These are phyloP conservation scores for Cercospora canescens DNA, from an alignment of 2,329 filamentous ascomycete species.

Conservation along the genomic window DNA sequence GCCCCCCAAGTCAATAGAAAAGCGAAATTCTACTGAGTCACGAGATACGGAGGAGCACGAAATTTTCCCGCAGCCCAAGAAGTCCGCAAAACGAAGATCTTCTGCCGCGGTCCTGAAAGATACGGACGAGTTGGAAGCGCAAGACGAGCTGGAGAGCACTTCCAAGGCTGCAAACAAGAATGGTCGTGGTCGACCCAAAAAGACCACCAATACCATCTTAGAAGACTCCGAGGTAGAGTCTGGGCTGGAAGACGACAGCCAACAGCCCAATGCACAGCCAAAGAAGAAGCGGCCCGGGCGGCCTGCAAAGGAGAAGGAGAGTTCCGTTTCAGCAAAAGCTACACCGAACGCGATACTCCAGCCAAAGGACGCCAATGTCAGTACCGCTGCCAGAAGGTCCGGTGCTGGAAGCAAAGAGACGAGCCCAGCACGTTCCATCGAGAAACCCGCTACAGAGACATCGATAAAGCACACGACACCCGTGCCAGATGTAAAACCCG, in stretches of 20 bases:
- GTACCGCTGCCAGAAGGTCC: background rate
- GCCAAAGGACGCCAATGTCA: slow-evolving; percentile 12
- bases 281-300: slow-evolving; percentile 46
- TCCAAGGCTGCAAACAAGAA: slow-evolving; percentile 1
- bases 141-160: background rate
- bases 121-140: slow-evolving; percentile 5
- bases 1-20: background rate
- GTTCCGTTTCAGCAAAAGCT: background rate
- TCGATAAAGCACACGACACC: slow-evolving; percentile 2
- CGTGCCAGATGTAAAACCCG: slow-evolving; percentile 9
- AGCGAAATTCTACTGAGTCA: background rate
- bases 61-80: background rate
- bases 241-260: slow-evolving; percentile 9
- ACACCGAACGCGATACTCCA: background rate
- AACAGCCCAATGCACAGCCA: slow-evolving; percentile 16
- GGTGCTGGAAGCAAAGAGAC: background rate
- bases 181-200: background rate
- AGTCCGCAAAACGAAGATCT: background rate
- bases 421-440: slow-evolving; percentile 5
- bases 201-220: background rate
- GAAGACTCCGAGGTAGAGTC: slow-evolving; percentile 21
- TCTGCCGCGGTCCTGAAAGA: background rate
- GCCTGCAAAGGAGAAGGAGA: slow-evolving; percentile 18
- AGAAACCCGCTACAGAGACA: background rate
- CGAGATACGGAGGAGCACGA: background rate